Conservation (phyloP, 2,329 filamentous ascomycete species). For the Emmonsiellopsis sp. region DNA sequence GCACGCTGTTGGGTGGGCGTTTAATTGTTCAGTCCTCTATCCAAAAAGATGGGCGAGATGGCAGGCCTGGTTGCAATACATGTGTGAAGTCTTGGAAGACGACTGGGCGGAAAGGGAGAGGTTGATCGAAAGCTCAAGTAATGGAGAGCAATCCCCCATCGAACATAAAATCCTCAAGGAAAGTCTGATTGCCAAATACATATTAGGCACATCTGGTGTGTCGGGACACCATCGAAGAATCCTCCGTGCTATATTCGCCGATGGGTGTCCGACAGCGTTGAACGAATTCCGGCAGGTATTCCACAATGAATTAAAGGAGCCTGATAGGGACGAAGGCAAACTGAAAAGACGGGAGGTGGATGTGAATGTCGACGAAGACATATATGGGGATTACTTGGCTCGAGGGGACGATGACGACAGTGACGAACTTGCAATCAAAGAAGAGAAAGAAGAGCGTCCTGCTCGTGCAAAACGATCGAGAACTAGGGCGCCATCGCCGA, state of each 20-base stretch:
- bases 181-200: conserved; percentile 37
- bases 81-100: conserved; percentile 42
- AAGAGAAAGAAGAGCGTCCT: conserved; percentile 12
- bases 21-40: conserved; percentile 73
- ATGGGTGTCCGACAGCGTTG: conserved; percentile 27
- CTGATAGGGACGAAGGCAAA: conserved; percentile 20
- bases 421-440: conserved; percentile 13
- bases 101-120: conserved; percentile 33
- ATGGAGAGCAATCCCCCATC: neutral
- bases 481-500: conserved; percentile 4
- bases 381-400: conserved; percentile 38
- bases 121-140: conserved; percentile 5
- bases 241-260: conserved; percentile 39
- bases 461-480: conserved; percentile 27
- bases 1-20: conserved; percentile 81
- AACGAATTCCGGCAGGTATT: conserved; percentile 40
- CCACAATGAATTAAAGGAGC: conserved; percentile 34
- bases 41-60: conserved; percentile 71
- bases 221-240: conserved; percentile 33
- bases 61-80: conserved; percentile 69
- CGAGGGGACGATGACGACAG: conserved; percentile 27
- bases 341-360: conserved; percentile 31
- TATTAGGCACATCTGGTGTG: conserved; percentile 21
- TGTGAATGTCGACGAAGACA: conserved; percentile 37
- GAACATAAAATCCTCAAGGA: conserved; percentile 17